Evolutionary conservation across 768 basidiomycete genomes (phyloP).

Genomic region (Termitomyces sp.): DNA sequence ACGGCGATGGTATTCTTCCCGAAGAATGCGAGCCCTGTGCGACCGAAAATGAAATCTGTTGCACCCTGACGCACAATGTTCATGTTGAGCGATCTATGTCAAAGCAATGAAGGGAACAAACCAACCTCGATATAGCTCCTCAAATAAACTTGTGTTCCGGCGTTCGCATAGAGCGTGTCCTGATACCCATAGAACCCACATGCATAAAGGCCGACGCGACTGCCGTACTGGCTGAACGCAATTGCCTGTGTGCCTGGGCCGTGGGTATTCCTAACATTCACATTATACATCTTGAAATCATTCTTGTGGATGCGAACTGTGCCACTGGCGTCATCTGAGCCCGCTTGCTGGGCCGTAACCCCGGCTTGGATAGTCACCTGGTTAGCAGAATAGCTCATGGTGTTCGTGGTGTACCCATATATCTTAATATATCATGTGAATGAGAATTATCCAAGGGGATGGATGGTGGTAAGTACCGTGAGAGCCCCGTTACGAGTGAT

Average conservation of each 20-base stretch:
- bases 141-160: slow-evolving; percentile 45
- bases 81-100: background rate
- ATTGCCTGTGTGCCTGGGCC: slow-evolving; percentile 42
- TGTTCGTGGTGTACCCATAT: slow-evolving; percentile 39
- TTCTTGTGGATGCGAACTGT: slow-evolving; percentile 45
- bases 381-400: slow-evolving; percentile 31
- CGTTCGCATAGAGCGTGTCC: slow-evolving; percentile 41
- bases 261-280: slow-evolving; percentile 43
- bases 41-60: slow-evolving; percentile 48
- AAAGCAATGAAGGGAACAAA: background rate
- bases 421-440: slow-evolving; percentile 21
- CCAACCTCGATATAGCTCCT: slow-evolving; percentile 42
- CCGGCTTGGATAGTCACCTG: slow-evolving; percentile 34
- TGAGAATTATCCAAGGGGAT: background rate
- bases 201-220: slow-evolving; percentile 37
- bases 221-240: slow-evolving; percentile 47
- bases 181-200: slow-evolving; percentile 45
- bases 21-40: slow-evolving; percentile 38
- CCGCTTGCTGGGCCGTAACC: slow-evolving; percentile 28
- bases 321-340: slow-evolving; percentile 43
- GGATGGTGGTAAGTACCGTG: slow-evolving; percentile 23
- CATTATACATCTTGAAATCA: slow-evolving; percentile 45
- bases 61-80: slow-evolving; percentile 32
- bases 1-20: slow-evolving; percentile 45
- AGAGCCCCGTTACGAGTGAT: slow-evolving; percentile 41